Evolutionary conservation across 2,329 filamentous ascomycete species (phyloP).

Genomic region (Lecanicillium sp.): DNA sequence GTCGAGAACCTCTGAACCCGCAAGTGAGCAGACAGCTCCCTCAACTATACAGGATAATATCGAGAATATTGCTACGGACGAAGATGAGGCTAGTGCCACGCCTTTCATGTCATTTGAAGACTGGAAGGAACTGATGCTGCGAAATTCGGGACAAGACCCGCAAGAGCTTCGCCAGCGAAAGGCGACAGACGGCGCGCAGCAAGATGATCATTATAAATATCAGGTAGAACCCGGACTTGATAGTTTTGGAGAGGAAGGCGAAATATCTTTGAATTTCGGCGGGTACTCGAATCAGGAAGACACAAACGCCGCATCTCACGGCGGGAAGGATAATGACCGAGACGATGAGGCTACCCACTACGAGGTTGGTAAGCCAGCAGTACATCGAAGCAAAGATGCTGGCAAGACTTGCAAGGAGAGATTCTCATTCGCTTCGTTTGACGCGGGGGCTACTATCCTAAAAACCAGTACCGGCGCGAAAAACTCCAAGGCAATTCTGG

Average conservation of each 20-base stretch:
- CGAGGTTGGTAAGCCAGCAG: conserved; percentile 42
- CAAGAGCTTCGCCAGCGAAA: conserved; percentile 59
- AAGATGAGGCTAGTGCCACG: conserved; percentile 17
- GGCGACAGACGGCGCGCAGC: conserved; percentile 34
- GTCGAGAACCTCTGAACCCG: no score
- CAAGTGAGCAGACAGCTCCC: background rate
- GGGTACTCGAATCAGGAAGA: conserved; percentile 12
- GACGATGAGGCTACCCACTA: conserved; percentile 34
- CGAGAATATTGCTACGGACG: no score
- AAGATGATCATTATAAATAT: conserved; percentile 38
- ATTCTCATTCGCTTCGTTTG: conserved; percentile 96
- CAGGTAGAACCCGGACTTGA: conserved; percentile 64
- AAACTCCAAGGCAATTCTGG: conserved; percentile 78
- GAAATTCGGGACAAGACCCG: conserved; percentile 68
- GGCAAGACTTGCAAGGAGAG: conserved; percentile 96
- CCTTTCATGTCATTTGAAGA: conserved; percentile 95
- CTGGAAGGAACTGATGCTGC: conserved; percentile 92
- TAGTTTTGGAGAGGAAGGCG: conserved; percentile 76
- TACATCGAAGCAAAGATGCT: conserved; percentile 77
- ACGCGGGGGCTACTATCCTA: conserved; percentile 86
- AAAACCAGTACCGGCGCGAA: conserved; percentile 85
- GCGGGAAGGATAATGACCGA: conserved; percentile 13
- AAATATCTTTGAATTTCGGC: conserved; percentile 58
- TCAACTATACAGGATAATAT: background rate
- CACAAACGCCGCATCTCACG: conserved; percentile 4